Conservation (phyloP, 106 monocot species). For the Phalaenopsis equestris region DNA sequence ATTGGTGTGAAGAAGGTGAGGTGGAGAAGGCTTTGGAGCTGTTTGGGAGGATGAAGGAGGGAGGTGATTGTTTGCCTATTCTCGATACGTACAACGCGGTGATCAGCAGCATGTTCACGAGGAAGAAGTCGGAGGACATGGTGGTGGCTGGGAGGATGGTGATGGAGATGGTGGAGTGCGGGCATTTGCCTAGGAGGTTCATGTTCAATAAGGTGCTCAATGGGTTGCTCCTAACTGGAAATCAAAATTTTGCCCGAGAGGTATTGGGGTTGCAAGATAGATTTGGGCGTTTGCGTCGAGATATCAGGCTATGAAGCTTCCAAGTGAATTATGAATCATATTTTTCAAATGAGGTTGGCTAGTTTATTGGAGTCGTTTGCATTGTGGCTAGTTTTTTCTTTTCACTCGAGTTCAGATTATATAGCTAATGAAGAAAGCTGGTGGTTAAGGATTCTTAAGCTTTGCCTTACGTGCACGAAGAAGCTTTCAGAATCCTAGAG, state of each 20-base stretch:
- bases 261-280: slow-evolving; percentile 65
- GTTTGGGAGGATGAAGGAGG: slow-evolving; percentile 43
- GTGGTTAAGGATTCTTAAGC: background rate
- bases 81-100: slow-evolving; percentile 71
- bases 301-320: slow-evolving; percentile 39
- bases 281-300: slow-evolving; percentile 26
- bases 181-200: slow-evolving; percentile 56
- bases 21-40: slow-evolving; percentile 51
- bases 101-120: slow-evolving; percentile 74
- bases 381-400: too few species aligned
- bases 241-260: slow-evolving; percentile 58
- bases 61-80: slow-evolving; percentile 52
- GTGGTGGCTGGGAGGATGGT: slow-evolving; percentile 64
- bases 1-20: slow-evolving; percentile 60
- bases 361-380: too few species aligned
- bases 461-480: background rate
- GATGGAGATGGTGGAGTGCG: slow-evolving; percentile 74
- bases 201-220: slow-evolving; percentile 78
- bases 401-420: too few species aligned
- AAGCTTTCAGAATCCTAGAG: too few species aligned
- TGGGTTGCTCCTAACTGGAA: slow-evolving; percentile 73
- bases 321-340: background rate
- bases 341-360: background rate
- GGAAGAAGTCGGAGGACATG: slow-evolving; percentile 64
- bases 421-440: too few species aligned